Conservation (phyloP, 495 filamentous ascomycete species). For the Aspergillus mulundensis region DNA sequence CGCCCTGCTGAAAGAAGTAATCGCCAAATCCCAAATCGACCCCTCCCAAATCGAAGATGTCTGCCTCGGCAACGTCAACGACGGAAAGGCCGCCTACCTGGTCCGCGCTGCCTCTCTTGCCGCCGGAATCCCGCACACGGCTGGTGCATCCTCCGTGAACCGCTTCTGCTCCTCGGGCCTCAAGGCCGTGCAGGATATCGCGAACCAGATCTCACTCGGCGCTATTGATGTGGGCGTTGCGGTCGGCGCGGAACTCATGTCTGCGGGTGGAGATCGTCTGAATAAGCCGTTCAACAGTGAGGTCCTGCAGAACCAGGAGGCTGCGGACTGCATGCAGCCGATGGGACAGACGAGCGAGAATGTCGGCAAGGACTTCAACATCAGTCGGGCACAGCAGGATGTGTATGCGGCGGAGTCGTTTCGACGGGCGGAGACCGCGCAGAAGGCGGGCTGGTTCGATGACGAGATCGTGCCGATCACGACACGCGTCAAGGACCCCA, state of each 20-base stretch:
- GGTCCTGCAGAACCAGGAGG: conserved; percentile 71
- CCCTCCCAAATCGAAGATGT: conserved; percentile 87
- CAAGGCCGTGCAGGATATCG: conserved; percentile 91
- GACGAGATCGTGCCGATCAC: conserved; percentile 91
- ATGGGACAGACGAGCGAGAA: conserved; percentile 99
- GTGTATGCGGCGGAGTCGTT: conserved; percentile 82
- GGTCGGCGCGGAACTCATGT: conserved; percentile 86
- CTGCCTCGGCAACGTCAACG: conserved; percentile 85
- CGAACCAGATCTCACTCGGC: conserved; percentile 76
- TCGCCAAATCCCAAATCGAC: conserved; percentile 71
- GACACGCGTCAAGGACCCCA: conserved; percentile 74
- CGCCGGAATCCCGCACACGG: conserved; percentile 90
- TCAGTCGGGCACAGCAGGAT: conserved; percentile 77
- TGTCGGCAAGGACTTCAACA: conserved; percentile 84
- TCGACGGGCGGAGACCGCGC: conserved; percentile 78
- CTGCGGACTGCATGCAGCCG: conserved; percentile 80
- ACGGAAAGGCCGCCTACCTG: conserved; percentile 85
- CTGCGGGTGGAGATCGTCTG: conserved; percentile 60
- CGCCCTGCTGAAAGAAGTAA: conserved; percentile 70
- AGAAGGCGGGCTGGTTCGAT: conserved; percentile 89
- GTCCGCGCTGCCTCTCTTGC: conserved; percentile 82
- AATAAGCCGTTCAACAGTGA: conserved; percentile 72
- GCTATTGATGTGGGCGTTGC: conserved; percentile 85
- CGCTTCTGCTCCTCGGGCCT: conserved; percentile 97
- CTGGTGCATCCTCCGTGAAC: conserved; percentile 75